These are phyloP conservation scores for Scenedesmus sp. DNA, from an alignment of 163 green algal species.

Conservation along the genomic window DNA sequence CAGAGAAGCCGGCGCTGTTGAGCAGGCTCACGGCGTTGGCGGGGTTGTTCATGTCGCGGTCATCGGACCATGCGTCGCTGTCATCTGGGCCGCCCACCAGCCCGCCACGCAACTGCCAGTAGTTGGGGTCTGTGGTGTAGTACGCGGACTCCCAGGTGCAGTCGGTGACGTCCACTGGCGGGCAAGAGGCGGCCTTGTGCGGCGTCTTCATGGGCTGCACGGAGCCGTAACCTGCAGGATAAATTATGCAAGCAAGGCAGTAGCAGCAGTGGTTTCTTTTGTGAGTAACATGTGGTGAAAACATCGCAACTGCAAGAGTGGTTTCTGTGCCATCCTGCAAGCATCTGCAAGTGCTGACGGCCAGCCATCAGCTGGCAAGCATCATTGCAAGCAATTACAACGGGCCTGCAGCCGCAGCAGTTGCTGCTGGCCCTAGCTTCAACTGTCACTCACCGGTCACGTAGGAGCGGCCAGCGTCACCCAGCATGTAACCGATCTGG, in stretches of 20 bases:
- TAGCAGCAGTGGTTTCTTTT: neutral
- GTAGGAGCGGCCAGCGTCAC: conserved; percentile 53
- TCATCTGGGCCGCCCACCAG: conserved; percentile 55
- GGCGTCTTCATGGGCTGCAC: conserved; percentile 54
- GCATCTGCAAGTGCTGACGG: neutral
- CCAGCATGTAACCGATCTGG: conserved; percentile 58
- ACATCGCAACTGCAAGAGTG: too few relatives aligned
- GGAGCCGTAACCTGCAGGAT: conserved; percentile 41
- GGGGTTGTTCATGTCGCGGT: conserved; percentile 60
- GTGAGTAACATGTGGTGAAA: too few relatives aligned
- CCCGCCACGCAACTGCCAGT: conserved; percentile 51
- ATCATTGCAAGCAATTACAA: neutral
- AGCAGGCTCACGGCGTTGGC: conserved; percentile 49
- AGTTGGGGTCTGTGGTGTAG: conserved; percentile 60
- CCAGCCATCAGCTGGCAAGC: neutral
- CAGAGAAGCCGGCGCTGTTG: conserved; percentile 54
- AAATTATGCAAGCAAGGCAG: neutral
- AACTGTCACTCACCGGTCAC: conserved; percentile 26
- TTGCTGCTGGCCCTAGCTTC: neutral
- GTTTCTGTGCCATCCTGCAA: neutral
- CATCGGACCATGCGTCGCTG: conserved; percentile 48
- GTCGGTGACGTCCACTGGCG: conserved; percentile 49
- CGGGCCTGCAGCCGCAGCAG: too few relatives aligned
- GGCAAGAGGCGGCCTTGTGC: conserved; percentile 55
- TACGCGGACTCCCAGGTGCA: conserved; percentile 59